Conservation (phyloP, 1,284 basidiomycete genomes). For the Veloboletus limbatus region DNA sequence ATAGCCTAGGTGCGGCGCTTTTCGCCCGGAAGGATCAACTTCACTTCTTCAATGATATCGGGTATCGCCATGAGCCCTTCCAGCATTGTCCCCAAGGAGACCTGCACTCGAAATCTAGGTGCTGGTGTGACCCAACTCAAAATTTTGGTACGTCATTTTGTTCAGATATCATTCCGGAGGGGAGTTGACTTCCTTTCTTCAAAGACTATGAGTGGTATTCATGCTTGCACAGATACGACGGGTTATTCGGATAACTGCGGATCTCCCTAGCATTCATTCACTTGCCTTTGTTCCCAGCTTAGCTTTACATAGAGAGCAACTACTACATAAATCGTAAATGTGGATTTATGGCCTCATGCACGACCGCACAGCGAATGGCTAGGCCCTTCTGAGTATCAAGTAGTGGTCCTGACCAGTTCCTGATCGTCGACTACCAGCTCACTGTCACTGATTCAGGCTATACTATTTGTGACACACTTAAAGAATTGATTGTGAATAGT, state of each 20-base stretch:
- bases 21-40: conserved; percentile 81
- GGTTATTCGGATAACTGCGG: conserved; percentile 42
- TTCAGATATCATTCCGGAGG: not conserved
- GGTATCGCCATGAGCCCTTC: conserved; percentile 78
- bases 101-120: conserved; percentile 57
- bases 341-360: too few species aligned
- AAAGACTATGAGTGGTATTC: conserved; percentile 80
- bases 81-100: conserved; percentile 72
- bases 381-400: too few species aligned
- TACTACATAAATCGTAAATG: too few species aligned
- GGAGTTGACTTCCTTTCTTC: conserved; percentile 8
- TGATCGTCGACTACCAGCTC: too few species aligned
- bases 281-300: conserved; percentile 4
- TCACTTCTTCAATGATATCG: conserved; percentile 69
- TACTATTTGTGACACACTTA: conserved; percentile 30
- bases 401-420: too few species aligned
- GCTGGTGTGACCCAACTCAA: conserved; percentile 61
- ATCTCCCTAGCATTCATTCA: not conserved
- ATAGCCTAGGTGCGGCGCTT: conserved; percentile 82
- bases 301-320: too few species aligned
- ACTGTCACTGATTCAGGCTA: conserved; percentile 5
- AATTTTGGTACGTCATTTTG: conserved; percentile 54
- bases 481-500: conserved; percentile 81
- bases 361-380: too few species aligned
- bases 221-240: conserved; percentile 70